Evolutionary conservation across 257 asterid genomes (phyloP).

Genomic region (Nicotiana benthamiana): DNA sequence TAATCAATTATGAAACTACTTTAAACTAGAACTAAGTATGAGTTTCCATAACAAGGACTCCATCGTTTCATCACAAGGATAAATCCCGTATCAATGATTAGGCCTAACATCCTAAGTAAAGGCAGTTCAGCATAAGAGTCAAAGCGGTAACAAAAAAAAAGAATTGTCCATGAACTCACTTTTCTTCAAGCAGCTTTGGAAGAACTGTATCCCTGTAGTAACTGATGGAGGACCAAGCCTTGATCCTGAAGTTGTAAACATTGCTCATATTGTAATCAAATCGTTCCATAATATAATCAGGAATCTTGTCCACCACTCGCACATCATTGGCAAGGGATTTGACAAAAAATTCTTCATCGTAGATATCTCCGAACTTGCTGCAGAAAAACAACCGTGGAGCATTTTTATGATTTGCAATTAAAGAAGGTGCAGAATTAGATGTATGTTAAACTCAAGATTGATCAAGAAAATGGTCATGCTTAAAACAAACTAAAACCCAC

Average conservation of each 20-base stretch:
- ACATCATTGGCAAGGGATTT: conserved; percentile 73
- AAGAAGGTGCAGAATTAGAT: neutral
- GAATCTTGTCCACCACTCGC: conserved; percentile 58
- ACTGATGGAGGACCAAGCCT: conserved; percentile 84
- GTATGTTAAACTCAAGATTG: neutral
- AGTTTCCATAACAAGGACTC: neutral
- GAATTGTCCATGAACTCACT: conserved; percentile 52
- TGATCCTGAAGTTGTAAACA: conserved; percentile 86
- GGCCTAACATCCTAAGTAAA: neutral
- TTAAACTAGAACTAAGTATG: neutral
- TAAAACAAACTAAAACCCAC: neutral
- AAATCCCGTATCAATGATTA: neutral
- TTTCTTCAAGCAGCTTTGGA: conserved; percentile 91
- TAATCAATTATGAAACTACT: neutral
- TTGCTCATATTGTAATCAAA: conserved; percentile 82
- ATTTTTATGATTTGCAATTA: conserved; percentile 10
- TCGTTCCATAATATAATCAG: conserved; percentile 79
- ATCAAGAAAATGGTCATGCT: neutral
- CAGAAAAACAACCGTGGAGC: conserved; percentile 26
- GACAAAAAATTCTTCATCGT: conserved; percentile 78
- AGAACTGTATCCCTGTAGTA: conserved; percentile 76
- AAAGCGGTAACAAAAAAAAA: neutral
- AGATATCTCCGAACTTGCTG: conserved; percentile 94
- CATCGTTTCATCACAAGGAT: neutral
- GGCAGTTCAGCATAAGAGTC: neutral